These are phyloP conservation scores for Scheffersomyces segobiensis DNA, from an alignment of 1,139 yeast species.

Conservation along the genomic window DNA sequence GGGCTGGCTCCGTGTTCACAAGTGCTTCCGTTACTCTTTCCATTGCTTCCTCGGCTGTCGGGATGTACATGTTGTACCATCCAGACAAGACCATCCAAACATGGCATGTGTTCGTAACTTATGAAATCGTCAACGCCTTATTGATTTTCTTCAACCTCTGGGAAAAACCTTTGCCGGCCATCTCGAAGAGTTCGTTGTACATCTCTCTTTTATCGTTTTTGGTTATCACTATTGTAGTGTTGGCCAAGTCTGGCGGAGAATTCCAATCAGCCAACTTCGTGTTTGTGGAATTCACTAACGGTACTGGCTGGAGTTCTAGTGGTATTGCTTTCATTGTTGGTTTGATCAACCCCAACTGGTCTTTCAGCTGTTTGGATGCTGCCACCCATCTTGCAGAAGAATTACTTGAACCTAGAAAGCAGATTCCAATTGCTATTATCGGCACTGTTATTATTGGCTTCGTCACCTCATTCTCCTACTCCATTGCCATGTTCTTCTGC, in stretches of 20 bases:
- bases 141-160: conserved; percentile 38
- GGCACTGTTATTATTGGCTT: conserved; percentile 46
- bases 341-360: conserved; percentile 45
- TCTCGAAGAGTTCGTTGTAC: conserved; percentile 39
- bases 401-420: conserved; percentile 36
- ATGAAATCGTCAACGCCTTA: conserved; percentile 31
- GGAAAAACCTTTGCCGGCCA: conserved; percentile 35
- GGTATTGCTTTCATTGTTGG: conserved; percentile 48
- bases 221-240: conserved; percentile 36
- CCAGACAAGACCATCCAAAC: conserved; percentile 42
- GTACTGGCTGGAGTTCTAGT: conserved; percentile 42
- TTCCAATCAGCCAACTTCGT: conserved; percentile 40
- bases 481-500: conserved; percentile 45
- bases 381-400: conserved; percentile 48
- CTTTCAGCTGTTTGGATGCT: conserved; percentile 44
- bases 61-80: conserved; percentile 48
- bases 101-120: conserved; percentile 57
- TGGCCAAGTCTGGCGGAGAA: conserved; percentile 37
- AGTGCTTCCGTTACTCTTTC: conserved; percentile 55
- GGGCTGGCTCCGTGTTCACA: conserved; percentile 60
- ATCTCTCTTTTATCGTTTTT: conserved; percentile 38
- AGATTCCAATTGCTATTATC: conserved; percentile 42
- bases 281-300: conserved; percentile 36
- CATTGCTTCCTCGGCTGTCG: conserved; percentile 49
- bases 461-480: conserved; percentile 38